These are phyloP conservation scores for Solanum sparsipilum DNA, from an alignment of 257 asterid species.

Conservation along the genomic window DNA sequence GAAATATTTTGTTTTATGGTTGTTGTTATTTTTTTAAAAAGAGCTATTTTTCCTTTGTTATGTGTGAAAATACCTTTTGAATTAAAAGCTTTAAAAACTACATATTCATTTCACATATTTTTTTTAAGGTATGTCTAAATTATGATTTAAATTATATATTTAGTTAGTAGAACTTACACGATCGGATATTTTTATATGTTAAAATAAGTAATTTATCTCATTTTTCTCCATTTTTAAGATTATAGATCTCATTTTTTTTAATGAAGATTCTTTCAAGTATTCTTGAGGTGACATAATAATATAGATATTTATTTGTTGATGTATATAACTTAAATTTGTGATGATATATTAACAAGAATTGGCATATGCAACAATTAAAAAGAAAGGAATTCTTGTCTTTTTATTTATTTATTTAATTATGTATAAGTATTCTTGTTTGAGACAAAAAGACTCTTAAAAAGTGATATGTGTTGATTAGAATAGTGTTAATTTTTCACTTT, in stretches of 20 bases:
- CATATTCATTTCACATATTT: not conserved
- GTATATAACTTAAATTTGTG: not conserved
- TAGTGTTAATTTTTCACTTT: not conserved
- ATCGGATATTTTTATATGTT: no score
- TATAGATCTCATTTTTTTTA: no score
- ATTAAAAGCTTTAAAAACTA: no score
- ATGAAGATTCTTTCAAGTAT: not conserved
- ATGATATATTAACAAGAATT: not conserved
- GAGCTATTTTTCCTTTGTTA: no score
- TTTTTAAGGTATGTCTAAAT: not conserved
- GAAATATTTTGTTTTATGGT: not conserved
- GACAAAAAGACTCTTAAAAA: not conserved
- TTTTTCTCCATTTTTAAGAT: no score
- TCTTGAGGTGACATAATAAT: not conserved
- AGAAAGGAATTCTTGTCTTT: not conserved
- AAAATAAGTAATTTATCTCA: no score
- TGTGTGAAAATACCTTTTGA: no score
- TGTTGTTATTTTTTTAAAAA: not conserved
- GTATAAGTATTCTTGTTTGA: not conserved
- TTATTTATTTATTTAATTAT: not conserved
- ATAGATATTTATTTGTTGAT: not conserved
- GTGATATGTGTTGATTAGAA: not conserved
- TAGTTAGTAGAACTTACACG: no score
- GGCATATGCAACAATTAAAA: not conserved
- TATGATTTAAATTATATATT: not conserved